Evolutionary conservation across 495 filamentous ascomycete genomes (phyloP).

Genomic region (Aspergillus homomorphus): DNA sequence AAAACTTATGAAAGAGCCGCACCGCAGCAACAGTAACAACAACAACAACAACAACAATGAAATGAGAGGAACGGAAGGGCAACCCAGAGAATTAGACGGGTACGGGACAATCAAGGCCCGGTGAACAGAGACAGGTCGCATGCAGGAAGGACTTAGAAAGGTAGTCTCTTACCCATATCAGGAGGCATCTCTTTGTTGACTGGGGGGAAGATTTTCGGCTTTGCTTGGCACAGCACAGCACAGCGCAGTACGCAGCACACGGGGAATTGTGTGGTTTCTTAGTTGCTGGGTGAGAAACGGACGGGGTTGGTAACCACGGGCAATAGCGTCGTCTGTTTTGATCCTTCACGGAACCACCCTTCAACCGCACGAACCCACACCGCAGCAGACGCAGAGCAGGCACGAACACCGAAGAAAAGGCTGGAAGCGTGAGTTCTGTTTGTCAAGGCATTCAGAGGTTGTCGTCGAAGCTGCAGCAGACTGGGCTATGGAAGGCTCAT

Average conservation of each 20-base stretch:
- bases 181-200: constrained; percentile 26
- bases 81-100: neutral
- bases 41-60: neutral
- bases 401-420: neutral
- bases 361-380: constrained; percentile 20
- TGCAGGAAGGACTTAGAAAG: constrained; percentile 14
- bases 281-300: constrained; percentile 22
- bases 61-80: too few relatives aligned
- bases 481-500: constrained; percentile 22
- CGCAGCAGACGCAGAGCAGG: constrained; percentile 6
- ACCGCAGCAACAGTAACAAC: neutral
- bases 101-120: constrained; percentile 6
- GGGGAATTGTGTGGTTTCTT: too few relatives aligned
- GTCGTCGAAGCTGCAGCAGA: constrained; percentile 11
- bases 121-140: neutral
- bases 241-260: too few relatives aligned
- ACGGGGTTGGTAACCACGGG: constrained; percentile 28
- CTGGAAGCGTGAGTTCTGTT: neutral
- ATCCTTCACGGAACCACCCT: constrained; percentile 23
- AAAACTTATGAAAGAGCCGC: neutral
- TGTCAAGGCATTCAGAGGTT: constrained; percentile 16
- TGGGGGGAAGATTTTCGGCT: constrained; percentile 1
- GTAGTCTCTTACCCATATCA: constrained; percentile 30
- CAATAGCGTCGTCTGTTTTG: constrained; percentile 34
- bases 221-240: neutral